These are phyloP conservation scores for Euphrasia confusa DNA, from an alignment of 257 asterid species.

Conservation along the genomic window DNA sequence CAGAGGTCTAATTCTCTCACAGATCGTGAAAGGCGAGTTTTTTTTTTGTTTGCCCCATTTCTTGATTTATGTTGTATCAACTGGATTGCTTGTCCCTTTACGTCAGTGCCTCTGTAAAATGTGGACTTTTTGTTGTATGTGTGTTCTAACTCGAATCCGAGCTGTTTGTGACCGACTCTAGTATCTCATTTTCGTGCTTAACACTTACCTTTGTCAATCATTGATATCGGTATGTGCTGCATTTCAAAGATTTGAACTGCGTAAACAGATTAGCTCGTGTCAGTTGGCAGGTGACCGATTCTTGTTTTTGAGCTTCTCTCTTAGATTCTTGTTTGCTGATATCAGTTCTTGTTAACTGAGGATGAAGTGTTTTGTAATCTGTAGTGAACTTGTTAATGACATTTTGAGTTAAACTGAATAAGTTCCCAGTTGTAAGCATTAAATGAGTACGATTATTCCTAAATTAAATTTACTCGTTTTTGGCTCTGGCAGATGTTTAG, in stretches of 20 bases:
- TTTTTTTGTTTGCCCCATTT: background rate
- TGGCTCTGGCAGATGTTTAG: constrained; percentile 44
- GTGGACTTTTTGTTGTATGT: background rate
- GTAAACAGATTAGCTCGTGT: background rate
- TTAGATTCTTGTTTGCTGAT: constrained; percentile 9
- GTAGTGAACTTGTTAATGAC: constrained; percentile 11
- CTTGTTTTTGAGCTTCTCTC: constrained; percentile 7
- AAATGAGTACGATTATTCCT: constrained; percentile 1
- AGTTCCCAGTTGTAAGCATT: constrained; percentile 1
- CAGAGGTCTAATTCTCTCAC: constrained; percentile 58
- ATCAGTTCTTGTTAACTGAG: background rate
- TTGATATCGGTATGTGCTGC: background rate
- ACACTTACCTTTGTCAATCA: background rate
- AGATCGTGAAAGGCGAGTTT: constrained; percentile 63
- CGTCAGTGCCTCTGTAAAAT: background rate
- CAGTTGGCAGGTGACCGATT: background rate
- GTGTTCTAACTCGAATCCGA: constrained; percentile 7
- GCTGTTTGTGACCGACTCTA: background rate
- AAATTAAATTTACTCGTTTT: constrained; percentile 23
- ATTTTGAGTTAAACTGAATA: background rate
- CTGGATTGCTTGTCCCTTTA: background rate
- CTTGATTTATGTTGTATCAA: background rate
- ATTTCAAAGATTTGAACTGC: background rate
- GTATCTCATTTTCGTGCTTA: background rate
- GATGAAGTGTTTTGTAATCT: background rate